Percentiles rank a stretch among this genome's conserved stretches.
Evolutionary conservation across 2,329 filamentous ascomycete species (phyloP).

Genomic region (Botrytis medusae): DNA sequence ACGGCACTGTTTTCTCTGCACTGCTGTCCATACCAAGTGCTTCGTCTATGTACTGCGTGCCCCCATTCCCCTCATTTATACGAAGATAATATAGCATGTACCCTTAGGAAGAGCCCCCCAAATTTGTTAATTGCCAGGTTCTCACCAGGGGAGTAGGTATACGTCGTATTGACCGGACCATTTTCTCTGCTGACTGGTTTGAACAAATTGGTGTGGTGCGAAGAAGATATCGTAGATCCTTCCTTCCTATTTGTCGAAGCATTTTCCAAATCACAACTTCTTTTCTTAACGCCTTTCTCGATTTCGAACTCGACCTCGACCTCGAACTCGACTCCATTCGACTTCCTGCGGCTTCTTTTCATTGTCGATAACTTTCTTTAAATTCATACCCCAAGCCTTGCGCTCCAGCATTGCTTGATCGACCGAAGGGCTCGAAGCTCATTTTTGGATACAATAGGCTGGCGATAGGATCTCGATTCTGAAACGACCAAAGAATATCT

Average conservation of each 20-base stretch:
- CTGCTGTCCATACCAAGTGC: not conserved
- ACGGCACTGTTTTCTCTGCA: not conserved
- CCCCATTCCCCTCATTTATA: constrained; percentile 9
- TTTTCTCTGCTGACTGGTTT: not conserved
- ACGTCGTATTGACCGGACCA: not conserved
- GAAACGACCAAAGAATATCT: constrained; percentile 26
- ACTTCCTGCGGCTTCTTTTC: constrained; percentile 1
- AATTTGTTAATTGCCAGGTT: not conserved
- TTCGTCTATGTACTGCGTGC: not conserved
- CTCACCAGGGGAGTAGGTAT: constrained; percentile 4
- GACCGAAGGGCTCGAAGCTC: constrained; percentile 32
- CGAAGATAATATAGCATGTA: not conserved
- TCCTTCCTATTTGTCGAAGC: constrained; percentile 8
- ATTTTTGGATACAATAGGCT: constrained; percentile 13
- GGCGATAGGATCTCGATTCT: constrained; percentile 26
- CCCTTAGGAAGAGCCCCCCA: not conserved
- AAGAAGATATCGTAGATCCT: constrained; percentile 1
- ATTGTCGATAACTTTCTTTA: constrained; percentile 18
- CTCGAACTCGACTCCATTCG: not conserved
- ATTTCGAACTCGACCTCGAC: not conserved
- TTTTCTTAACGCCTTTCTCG: constrained; percentile 5
- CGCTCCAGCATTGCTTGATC: constrained; percentile 35
- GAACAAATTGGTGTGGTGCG: not conserved
- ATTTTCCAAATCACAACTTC: constrained; percentile 2
- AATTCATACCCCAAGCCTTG: constrained; percentile 8